Evolutionary conservation across 192 early-diverging fungal genomes (phyloP).

Genomic region (Thoreauomyces humboldtii): DNA sequence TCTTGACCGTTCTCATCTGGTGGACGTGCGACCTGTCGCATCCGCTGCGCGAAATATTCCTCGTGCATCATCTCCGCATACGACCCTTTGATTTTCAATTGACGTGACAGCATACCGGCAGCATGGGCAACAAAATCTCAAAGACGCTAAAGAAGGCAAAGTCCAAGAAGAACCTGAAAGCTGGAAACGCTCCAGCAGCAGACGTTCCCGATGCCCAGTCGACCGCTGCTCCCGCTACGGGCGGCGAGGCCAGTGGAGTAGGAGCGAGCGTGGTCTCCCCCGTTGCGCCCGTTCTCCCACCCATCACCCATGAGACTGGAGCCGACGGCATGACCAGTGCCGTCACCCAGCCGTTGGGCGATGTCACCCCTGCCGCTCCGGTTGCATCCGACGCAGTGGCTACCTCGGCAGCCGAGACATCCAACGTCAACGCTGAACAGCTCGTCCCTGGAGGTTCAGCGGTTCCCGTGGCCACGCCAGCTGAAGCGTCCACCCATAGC

Average conservation of each 20-base stretch:
- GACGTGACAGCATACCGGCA: too few species aligned
- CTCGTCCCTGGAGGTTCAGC: background rate
- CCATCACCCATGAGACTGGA: background rate
- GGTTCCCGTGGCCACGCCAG: background rate
- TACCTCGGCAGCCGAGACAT: background rate
- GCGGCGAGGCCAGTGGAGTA: background rate
- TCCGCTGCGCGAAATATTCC: too few species aligned
- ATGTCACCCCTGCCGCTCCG: background rate
- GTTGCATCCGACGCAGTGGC: background rate
- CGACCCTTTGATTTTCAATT: too few species aligned
- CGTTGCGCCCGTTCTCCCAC: background rate
- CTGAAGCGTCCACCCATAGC: background rate
- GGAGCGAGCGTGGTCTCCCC: background rate
- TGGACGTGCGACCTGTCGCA: too few species aligned
- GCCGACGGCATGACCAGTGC: background rate
- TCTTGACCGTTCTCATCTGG: too few species aligned
- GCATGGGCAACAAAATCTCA: background rate
- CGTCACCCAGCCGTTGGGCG: background rate
- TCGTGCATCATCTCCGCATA: too few species aligned
- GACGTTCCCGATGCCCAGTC: background rate
- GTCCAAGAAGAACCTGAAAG: conserved; percentile 3
- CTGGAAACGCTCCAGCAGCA: background rate
- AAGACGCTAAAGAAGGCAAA: background rate
- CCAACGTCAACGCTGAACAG: background rate
- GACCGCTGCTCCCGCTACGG: background rate